phyloP scores from a whole-genome alignment of 73 alveolate species.

The Tetrahymena malaccensis region DNA sequence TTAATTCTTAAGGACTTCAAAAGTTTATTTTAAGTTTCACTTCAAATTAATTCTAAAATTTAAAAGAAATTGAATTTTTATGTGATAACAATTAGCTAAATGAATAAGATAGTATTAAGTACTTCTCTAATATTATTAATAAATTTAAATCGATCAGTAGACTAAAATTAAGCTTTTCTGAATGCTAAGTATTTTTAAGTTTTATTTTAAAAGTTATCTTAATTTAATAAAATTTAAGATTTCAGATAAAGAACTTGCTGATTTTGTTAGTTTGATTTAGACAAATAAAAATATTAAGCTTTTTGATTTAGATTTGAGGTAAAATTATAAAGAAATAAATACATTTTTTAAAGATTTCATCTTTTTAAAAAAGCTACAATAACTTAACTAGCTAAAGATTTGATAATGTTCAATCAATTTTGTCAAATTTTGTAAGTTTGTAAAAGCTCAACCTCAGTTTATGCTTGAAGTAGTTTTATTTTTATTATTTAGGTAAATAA shows the following conservation, averaged over 20 bases:
- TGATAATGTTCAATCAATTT: not conserved
- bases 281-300: not conserved
- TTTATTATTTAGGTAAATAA: not conserved
- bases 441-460: not conserved
- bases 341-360: not conserved
- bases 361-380: not conserved
- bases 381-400: not conserved
- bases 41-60: not conserved
- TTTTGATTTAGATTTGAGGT: not conserved
- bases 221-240: no score
- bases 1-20: not conserved
- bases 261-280: not conserved
- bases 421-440: not conserved
- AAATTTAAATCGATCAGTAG: not conserved
- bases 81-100: not conserved
- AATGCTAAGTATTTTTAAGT: not conserved
- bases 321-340: not conserved
- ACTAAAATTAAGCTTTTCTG: not conserved
- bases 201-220: not conserved
- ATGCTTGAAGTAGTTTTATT: not conserved
- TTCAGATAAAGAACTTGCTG: not conserved
- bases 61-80: not conserved
- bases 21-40: not conserved
- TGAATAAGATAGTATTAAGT: not conserved
- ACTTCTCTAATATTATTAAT: not conserved